A percentile compares a stretch with the other conserved stretches of the same genome.
Conservation (phyloP, 495 filamentous ascomycete species). For the Podospora pseudocomata region DNA sequence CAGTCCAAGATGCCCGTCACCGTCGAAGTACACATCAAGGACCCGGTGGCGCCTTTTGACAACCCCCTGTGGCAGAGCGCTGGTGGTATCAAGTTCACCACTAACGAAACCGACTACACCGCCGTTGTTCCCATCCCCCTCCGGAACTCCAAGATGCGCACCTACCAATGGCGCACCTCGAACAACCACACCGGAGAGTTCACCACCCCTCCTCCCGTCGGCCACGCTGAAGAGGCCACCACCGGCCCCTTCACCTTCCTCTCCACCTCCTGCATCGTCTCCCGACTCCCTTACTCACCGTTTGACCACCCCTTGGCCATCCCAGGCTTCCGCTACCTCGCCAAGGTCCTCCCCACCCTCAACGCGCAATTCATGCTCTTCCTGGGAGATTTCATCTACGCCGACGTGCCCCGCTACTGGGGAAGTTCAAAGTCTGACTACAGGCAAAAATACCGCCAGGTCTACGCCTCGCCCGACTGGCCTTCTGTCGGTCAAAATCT, state of each 20-base stretch:
- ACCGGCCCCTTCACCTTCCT: constrained; percentile 76
- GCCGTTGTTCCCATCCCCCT: constrained; percentile 56
- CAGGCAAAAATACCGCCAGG: constrained; percentile 83
- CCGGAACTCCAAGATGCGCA: constrained; percentile 50
- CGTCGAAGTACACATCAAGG: constrained; percentile 54
- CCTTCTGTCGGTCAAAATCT: constrained; percentile 60
- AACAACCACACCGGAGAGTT: constrained; percentile 74
- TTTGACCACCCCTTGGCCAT: constrained; percentile 77
- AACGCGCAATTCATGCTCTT: constrained; percentile 91
- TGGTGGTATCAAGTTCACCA: constrained; percentile 59
- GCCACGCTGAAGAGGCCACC: constrained; percentile 52
- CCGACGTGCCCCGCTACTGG: constrained; percentile 80
- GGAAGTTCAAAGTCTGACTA: constrained; percentile 70
- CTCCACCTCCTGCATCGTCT: constrained; percentile 86
- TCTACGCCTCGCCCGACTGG: constrained; percentile 94
- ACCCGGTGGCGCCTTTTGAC: constrained; percentile 43
- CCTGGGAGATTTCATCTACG: constrained; percentile 98
- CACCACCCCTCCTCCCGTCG: constrained; percentile 63
- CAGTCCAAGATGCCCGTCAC: constrained; percentile 66
- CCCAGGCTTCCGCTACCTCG: constrained; percentile 69
- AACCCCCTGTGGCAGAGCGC: constrained; percentile 61
- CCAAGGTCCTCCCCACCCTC: constrained; percentile 58
- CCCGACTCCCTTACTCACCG: constrained; percentile 82
- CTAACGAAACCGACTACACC: constrained; percentile 79
- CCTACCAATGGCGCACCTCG: constrained; percentile 77